Evolutionary conservation across 345 rosid genomes (phyloP), one percentile per base, ranked within the genome.

Genomic region (Syzygium aromaticum): DNA sequence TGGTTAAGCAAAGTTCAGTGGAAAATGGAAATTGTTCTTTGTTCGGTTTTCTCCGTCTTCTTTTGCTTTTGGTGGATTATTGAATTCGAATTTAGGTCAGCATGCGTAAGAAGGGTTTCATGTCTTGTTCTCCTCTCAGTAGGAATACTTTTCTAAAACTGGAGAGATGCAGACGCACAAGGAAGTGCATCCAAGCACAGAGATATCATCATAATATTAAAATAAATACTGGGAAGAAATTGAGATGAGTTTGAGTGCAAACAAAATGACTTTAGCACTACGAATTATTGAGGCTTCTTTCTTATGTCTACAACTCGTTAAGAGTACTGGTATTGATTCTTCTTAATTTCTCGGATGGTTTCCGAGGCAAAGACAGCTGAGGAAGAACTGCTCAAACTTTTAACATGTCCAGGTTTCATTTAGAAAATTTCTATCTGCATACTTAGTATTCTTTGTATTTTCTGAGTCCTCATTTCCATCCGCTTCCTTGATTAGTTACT

Each of bases 21-120:
- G 49, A 84, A 52, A 84, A 84, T 84, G 57, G 25, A 49, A 84
- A 52, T 30, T 28, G 59, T 30, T 84, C 38, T 30, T 53, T 56
- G 83, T 51, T 56, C 8, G 3, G 56, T 64, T 86, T 56, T 89
- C 88, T 88, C 23, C 10, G 54, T 90, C 73, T 28, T 86, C 52
- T 22, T 77, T 84, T 80, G 51, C 85, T 13, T 73, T 85, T 57
- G 17, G 53, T 12, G n/a, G 52, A 33, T 43, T 88, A 51, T 61
- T 85, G 85, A 85, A 85, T 77, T 54, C 52, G 27, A 84, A 13
- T 84, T 84, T 84, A 52, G 59, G 59, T 52, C 86, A 84, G 59
- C 49, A 38, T 28, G 19, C 40, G 17, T 52, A 28, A 10, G 61
- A 13, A 46, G 43, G 40, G 10, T 52, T 83, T 83, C 46, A 52